phyloP scores from a whole-genome alignment of 257 asterid species.

The Plantago ovata region DNA sequence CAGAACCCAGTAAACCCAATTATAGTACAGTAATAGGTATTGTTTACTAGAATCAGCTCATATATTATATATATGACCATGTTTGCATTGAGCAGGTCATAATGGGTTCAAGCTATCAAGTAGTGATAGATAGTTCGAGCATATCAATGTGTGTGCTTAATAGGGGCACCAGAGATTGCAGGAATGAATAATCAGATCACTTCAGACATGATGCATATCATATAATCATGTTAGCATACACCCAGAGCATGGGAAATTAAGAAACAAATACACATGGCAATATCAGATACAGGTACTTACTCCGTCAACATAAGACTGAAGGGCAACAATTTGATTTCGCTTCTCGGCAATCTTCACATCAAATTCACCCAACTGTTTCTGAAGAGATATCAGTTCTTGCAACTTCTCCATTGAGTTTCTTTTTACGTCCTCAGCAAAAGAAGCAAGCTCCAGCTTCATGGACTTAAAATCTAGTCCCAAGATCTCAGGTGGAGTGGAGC shows the following conservation, averaged over 20 bases:
- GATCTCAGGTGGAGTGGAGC: constrained; percentile 64
- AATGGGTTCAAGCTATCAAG: too few relatives aligned
- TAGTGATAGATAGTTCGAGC: too few relatives aligned
- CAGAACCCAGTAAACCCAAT: too few relatives aligned
- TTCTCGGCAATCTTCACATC: constrained; percentile 65
- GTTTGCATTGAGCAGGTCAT: too few relatives aligned
- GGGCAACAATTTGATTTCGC: constrained; percentile 38
- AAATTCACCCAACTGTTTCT: constrained; percentile 56
- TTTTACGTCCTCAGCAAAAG: constrained; percentile 58
- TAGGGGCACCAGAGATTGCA: background rate
- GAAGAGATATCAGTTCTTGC: constrained; percentile 77
- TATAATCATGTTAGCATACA: too few relatives aligned
- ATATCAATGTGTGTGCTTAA: too few relatives aligned
- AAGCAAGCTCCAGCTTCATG: constrained; percentile 65
- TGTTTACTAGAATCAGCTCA: too few relatives aligned
- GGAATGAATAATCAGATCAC: too few relatives aligned
- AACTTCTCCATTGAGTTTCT: constrained; percentile 56
- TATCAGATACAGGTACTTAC: constrained; percentile 32
- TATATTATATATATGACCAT: too few relatives aligned
- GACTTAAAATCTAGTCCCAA: constrained; percentile 74
- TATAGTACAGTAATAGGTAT: too few relatives aligned
- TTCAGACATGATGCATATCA: too few relatives aligned
- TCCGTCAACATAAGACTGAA: constrained; percentile 46
- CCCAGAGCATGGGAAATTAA: background rate
- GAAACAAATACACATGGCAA: background rate